These are phyloP conservation scores for Chondrus crispus DNA, from an alignment of 23 red algal genomes.

Conservation along the genomic window DNA sequence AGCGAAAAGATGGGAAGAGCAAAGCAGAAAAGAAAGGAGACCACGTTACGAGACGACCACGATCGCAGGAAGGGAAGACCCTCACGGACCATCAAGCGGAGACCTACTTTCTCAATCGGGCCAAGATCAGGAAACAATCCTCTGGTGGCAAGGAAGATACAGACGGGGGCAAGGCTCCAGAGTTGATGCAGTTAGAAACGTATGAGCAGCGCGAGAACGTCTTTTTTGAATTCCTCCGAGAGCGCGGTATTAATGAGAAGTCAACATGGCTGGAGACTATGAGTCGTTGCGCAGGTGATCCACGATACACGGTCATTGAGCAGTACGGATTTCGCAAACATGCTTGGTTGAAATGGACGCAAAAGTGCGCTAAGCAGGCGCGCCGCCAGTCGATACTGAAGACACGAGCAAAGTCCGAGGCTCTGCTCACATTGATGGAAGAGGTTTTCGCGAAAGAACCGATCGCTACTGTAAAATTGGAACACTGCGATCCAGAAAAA, in stretches of 20 bases:
- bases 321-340: conserved; percentile 47
- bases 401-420: not conserved
- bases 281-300: conserved; percentile 35
- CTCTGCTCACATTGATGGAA: conserved; percentile 18
- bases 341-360: conserved; percentile 27
- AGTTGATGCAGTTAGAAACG: not conserved
- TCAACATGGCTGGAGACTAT: conserved; percentile 61
- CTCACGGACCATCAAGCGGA: conserved; percentile 53
- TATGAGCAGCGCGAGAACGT: not conserved
- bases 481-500: conserved; percentile 30
- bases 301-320: conserved; percentile 31
- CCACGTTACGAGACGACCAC: conserved; percentile 3
- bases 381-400: not conserved
- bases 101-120: conserved; percentile 54
- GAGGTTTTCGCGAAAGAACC: conserved; percentile 49
- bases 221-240: conserved; percentile 36
- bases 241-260: conserved; percentile 12
- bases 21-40: conserved; percentile 8
- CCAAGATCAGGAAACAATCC: not conserved
- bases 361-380: not conserved
- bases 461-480: not conserved
- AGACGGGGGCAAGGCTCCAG: too few species aligned
- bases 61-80: conserved; percentile 14
- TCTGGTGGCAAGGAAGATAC: not conserved
- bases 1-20: not conserved